Conservation (phyloP, 345 rosid species). For the Orychophragmus violaceus region DNA sequence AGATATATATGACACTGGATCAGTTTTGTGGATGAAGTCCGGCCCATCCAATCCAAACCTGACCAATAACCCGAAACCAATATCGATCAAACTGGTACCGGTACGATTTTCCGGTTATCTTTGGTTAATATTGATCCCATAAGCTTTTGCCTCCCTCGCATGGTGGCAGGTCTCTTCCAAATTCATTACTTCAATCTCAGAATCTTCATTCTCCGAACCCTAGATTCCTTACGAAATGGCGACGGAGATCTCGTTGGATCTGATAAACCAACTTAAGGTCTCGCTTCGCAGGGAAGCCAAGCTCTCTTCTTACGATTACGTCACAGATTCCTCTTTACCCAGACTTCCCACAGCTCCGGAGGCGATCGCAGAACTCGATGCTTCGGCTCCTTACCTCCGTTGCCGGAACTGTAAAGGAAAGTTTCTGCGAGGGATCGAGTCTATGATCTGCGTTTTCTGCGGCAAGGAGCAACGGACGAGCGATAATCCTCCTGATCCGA, state of each 20-base stretch:
- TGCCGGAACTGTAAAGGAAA: constrained; percentile 63
- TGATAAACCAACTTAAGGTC: constrained; percentile 48
- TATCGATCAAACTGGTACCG: not conserved
- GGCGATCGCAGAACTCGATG: constrained; percentile 48
- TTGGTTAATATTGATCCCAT: not conserved
- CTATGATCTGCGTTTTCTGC: constrained; percentile 73
- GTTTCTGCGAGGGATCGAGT: constrained; percentile 54
- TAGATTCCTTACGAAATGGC: constrained; percentile 39
- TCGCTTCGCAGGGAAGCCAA: constrained; percentile 57
- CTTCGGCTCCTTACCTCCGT: constrained; percentile 53
- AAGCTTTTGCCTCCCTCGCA: constrained; percentile 3
- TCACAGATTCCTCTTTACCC: constrained; percentile 13
- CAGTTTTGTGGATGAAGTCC: not conserved
- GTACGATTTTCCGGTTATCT: not conserved
- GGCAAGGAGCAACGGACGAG: constrained; percentile 40
- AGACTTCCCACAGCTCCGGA: constrained; percentile 40
- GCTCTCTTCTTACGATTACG: constrained; percentile 49
- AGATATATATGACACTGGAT: not conserved
- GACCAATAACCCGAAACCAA: not conserved
- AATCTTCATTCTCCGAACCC: not conserved
- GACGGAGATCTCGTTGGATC: constrained; percentile 48
- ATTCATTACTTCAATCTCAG: too few relatives aligned
- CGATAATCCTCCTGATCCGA: constrained; percentile 49
- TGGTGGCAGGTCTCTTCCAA: constrained; percentile 6
- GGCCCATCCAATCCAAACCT: not conserved